Conservation (phyloP, 192 early-diverging fungal species). For the Umbelopsis ramanniana region DNA sequence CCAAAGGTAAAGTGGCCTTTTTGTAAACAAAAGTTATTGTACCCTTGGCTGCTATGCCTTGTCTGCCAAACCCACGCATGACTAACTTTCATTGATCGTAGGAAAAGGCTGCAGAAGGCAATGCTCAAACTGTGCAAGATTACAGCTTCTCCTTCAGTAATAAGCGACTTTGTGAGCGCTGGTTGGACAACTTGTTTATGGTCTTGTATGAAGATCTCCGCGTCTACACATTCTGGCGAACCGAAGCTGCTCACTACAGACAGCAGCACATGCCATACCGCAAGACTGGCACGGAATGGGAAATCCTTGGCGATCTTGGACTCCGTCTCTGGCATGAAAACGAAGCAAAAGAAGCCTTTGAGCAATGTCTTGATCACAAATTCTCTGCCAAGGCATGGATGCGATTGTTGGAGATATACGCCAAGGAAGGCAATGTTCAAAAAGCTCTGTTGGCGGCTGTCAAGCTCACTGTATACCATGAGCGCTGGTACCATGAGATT, state of each 20-base stretch:
- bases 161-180: slow-evolving; percentile 98
- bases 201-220: slow-evolving; percentile 95
- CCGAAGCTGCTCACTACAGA: slow-evolving; percentile 82
- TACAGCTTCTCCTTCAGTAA: slow-evolving; percentile 79
- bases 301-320: slow-evolving; percentile 93
- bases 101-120: background rate
- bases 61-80: background rate
- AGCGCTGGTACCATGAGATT: slow-evolving; percentile 91
- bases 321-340: slow-evolving; percentile 83
- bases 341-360: slow-evolving; percentile 93
- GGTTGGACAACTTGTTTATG: slow-evolving; percentile 99
- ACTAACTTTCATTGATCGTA: background rate
- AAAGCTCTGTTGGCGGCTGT: slow-evolving; percentile 80
- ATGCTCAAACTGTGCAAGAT: slow-evolving; percentile 33
- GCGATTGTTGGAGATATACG: slow-evolving; percentile 79
- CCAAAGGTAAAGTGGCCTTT: slow-evolving; percentile 49
- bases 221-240: slow-evolving; percentile 91
- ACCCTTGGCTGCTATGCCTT: too few species aligned
- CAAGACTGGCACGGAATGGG: slow-evolving; percentile 98
- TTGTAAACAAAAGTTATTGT: background rate
- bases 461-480: slow-evolving; percentile 83
- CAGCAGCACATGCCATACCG: slow-evolving; percentile 79
- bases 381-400: slow-evolving; percentile 93
- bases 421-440: slow-evolving; percentile 80
- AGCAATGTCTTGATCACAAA: slow-evolving; percentile 85